Evolutionary conservation across 495 filamentous ascomycete genomes (phyloP).

Genomic region (Hypoxylon perforatum): DNA sequence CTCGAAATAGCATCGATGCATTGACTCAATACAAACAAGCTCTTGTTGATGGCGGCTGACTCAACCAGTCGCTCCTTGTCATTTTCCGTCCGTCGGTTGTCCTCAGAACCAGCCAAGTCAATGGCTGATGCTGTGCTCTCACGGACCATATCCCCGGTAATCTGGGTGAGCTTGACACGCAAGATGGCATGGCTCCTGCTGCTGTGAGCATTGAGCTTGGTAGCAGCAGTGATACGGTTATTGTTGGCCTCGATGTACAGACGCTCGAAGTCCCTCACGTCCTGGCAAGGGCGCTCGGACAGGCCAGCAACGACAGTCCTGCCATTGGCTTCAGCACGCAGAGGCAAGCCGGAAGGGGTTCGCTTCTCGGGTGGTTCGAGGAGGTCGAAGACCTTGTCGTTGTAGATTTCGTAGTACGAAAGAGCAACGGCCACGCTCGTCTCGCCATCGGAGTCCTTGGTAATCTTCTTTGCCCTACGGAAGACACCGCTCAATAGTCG

Average conservation of each 20-base stretch:
- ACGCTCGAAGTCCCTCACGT: conserved; percentile 90
- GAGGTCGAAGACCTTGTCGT: conserved; percentile 93
- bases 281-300: conserved; percentile 84
- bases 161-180: conserved; percentile 86
- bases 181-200: conserved; percentile 94
- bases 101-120: conserved; percentile 95
- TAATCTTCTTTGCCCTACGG: conserved; percentile 83
- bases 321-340: conserved; percentile 84
- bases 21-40: conserved; percentile 91
- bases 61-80: conserved; percentile 92
- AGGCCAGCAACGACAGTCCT: conserved; percentile 94
- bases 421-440: conserved; percentile 81
- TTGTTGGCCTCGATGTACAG: conserved; percentile 95
- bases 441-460: conserved; percentile 81
- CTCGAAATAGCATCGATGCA: conserved; percentile 92
- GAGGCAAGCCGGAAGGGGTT: conserved; percentile 81
- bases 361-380: conserved; percentile 93
- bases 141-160: conserved; percentile 73
- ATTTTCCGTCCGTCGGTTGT: conserved; percentile 94
- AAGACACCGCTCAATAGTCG: conserved; percentile 88
- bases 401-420: conserved; percentile 99
- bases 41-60: conserved; percentile 99
- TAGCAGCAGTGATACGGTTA: conserved; percentile 90
- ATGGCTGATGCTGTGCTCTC: conserved; percentile 92
- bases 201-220: conserved; percentile 95